These are phyloP conservation scores for Setaria viridis DNA, from an alignment of 202 grass and related monocot species.

Conservation along the genomic window DNA sequence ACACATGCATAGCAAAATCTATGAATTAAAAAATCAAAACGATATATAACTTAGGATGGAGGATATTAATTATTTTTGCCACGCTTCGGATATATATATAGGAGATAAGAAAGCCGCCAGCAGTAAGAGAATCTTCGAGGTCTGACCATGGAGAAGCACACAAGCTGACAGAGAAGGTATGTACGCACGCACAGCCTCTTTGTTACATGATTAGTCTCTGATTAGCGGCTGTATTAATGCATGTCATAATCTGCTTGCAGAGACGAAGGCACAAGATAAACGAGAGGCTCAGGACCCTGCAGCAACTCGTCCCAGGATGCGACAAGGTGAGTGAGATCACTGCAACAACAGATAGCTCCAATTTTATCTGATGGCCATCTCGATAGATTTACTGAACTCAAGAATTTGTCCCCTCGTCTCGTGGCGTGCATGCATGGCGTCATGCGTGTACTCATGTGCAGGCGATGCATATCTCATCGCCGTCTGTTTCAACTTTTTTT, in stretches of 20 bases:
- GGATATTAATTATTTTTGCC: too few relatives aligned
- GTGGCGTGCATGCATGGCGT: too few relatives aligned
- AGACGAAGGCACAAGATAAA: constrained; percentile 42
- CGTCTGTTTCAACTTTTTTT: background rate
- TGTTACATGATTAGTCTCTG: background rate
- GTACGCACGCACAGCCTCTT: background rate
- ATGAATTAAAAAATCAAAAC: too few relatives aligned
- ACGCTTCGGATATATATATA: background rate
- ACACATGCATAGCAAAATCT: too few relatives aligned
- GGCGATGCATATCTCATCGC: background rate
- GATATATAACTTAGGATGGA: too few relatives aligned
- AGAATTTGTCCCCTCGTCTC: background rate
- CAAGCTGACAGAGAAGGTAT: constrained; percentile 17
- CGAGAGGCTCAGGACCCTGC: constrained; percentile 23
- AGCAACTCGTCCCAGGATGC: constrained; percentile 37
- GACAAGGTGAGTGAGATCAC: constrained; percentile 13
- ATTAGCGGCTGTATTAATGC: background rate
- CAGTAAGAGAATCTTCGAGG: background rate
- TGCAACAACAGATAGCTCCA: background rate
- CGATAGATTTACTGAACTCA: background rate
- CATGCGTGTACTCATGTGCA: background rate
- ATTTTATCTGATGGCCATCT: background rate
- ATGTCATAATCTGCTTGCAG: constrained; percentile 4
- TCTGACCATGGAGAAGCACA: constrained; percentile 7
- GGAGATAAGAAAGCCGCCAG: background rate